Base-by-base conservation (phyloP, 2,329 filamentous ascomycete genomes). In the Rachicladosporium sp. region DNA sequence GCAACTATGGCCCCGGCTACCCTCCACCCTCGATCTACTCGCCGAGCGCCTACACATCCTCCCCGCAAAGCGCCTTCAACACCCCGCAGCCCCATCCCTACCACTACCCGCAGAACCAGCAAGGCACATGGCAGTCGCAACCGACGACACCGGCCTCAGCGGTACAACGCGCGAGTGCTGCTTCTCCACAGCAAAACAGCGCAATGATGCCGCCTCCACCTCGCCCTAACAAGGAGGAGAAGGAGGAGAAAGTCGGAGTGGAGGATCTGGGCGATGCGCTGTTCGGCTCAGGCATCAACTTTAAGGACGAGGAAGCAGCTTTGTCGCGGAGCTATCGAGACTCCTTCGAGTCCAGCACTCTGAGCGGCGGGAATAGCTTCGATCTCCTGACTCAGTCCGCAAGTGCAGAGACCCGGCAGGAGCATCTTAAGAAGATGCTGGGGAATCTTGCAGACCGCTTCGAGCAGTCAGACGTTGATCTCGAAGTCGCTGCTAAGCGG, bases 221-320 rank as follows among this genome's bases (percentile, higher is more conserved):
- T 43, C 65, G 73, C 31, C 76, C 75, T 9, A 63, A 52, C 30
- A 61, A 74, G 61, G 57, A 68, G 41, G 65, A 68, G 36, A 68
- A 67, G 42, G 80, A 82, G 42, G 69, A 70, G 47, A 73, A 76
- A 33, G 70, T 73, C 19, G 64, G 67, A 36, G 61, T 68, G 9
- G 85, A 88, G 51, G 85, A 93, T 52, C 73, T 88, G 34, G 84
- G 81, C 48, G 88, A 95, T 63, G 82, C 87, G 37, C 63, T 94
- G 40, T 80, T 80, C 11, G 84, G 82, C 11, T 89, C 86, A 10
- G 87, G 86, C 36, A 86, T 95, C 46, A 84, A 94, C 64, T 63
- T 94, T 34, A 78, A 81, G 43, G 86, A 86, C 47, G 88, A 94
- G 59, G 85, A 93, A 54, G 83, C 87, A 50, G 83, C 78, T 49